phyloP scores from a whole-genome alignment of 1,284 basidiomycete species.

The Cutaneotrichosporon sp. region DNA sequence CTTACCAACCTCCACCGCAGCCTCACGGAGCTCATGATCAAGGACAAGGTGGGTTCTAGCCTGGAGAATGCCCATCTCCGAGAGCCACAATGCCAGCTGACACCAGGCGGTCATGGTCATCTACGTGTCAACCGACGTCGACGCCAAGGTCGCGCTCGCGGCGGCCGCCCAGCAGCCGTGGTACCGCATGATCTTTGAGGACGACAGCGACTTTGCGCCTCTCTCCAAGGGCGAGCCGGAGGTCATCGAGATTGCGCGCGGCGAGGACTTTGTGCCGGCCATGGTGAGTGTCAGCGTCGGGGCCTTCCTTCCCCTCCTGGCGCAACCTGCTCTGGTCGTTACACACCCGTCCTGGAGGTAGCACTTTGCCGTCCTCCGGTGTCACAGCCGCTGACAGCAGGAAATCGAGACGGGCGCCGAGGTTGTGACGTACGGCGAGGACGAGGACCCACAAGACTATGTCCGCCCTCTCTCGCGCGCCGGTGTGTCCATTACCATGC shows the following conservation, averaged over 20 bases:
- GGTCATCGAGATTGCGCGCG: constrained; percentile 48
- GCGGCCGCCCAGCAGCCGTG: constrained; percentile 48
- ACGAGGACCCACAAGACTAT: constrained; percentile 50
- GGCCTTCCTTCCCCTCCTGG: background rate
- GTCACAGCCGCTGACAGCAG: constrained; percentile 24
- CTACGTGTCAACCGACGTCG: constrained; percentile 53
- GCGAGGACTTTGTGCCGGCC: constrained; percentile 54
- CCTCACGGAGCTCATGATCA: constrained; percentile 15
- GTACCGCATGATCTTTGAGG: constrained; percentile 51
- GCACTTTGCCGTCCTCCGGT: background rate
- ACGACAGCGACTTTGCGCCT: constrained; percentile 54
- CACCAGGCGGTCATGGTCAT: constrained; percentile 38
- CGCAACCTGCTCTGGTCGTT: background rate
- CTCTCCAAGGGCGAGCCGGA: constrained; percentile 37
- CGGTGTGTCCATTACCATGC: constrained; percentile 45
- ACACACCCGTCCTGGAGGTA: background rate
- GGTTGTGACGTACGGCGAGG: constrained; percentile 43
- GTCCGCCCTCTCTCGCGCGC: constrained; percentile 53
- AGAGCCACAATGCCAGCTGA: constrained; percentile 1
- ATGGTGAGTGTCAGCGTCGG: constrained; percentile 33
- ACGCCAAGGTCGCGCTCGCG: constrained; percentile 30
- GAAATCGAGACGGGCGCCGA: constrained; percentile 49
- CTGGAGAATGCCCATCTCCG: no score
- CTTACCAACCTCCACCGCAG: constrained; percentile 13
- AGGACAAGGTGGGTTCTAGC: constrained; percentile 16